Base-by-base conservation (phyloP, 495 filamentous ascomycete genomes). In the Bathelium albidoporum region DNA sequence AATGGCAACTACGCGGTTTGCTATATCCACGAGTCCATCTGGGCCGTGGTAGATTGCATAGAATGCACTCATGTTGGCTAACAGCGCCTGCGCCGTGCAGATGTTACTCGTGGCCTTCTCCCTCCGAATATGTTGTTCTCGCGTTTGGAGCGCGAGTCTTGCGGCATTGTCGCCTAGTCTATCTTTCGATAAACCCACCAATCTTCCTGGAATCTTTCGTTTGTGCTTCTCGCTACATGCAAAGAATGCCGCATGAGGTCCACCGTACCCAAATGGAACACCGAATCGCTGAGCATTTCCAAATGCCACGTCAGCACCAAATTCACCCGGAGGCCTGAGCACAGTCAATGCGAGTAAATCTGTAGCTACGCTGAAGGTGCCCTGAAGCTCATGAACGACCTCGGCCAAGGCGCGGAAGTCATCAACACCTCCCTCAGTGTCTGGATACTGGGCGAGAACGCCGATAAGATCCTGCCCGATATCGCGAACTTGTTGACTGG, bases 21-120 rank as follows among this genome's bases (percentile, higher is more conserved):
- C 94, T 69, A 97, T 97, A 20, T 82, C 82, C 76, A 85, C 89
- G 58, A 98, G 79, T 16, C 95, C 95, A 36, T 83, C 69, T 1
- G 94, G 94, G 1, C 94, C 94, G 72, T 98, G 94, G 73, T 97
- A 98, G 41, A 97, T 83, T n/a, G 91, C 94, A 74, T 97, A 98
- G 77, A 98, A 89, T 59, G 94, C 90, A 68, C 85, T 95, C 90
- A 97, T 97, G 74, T 98, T 98, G 22, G 94, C 94, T 34, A 97
- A 81, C 20, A 98, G 75, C 10, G 94, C 94, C 73, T 98, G 94
- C 7, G 94, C 94, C 24, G 94, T 98, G 76, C 94, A 98, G 64
- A 98, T 95, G 74, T 98, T 98, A 79, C 91, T 96, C 5, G 94
- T 98, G 1, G 94, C 94, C 82, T 98, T 98, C 75, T 98, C 94